These are phyloP conservation scores for Darksidea phi DNA, from an alignment of 495 filamentous ascomycete species.

Conservation along the genomic window DNA sequence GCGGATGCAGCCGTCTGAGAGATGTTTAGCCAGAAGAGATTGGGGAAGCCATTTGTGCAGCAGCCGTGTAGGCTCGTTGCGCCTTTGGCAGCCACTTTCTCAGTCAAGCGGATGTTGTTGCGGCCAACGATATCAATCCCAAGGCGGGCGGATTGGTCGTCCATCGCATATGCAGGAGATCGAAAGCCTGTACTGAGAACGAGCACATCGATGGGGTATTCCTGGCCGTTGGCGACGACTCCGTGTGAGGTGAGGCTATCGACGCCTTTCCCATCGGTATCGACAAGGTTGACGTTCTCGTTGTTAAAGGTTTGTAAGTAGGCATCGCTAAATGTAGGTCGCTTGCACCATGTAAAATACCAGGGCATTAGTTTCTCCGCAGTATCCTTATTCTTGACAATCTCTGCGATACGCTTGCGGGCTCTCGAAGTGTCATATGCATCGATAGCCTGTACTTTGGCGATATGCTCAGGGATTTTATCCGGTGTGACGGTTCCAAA, in stretches of 20 bases:
- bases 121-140: conserved; percentile 26
- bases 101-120: conserved; percentile 5
- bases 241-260: conserved; percentile 25
- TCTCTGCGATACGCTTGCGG: conserved; percentile 7
- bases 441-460: not conserved
- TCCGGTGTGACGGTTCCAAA: not conserved
- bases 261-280: conserved; percentile 27
- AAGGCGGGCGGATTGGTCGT: conserved; percentile 12
- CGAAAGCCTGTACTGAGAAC: conserved; percentile 31
- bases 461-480: not conserved
- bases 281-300: conserved; percentile 25
- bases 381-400: conserved; percentile 28
- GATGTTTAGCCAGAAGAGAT: conserved; percentile 7
- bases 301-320: conserved; percentile 31
- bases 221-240: conserved; percentile 25
- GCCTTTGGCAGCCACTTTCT: conserved; percentile 14
- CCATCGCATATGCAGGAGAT: not conserved
- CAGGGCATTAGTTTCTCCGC: conserved; percentile 27
- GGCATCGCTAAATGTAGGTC: conserved; percentile 33
- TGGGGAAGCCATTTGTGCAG: conserved; percentile 17
- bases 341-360: conserved; percentile 32
- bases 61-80: conserved; percentile 17
- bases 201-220: conserved; percentile 27
- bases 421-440: conserved; percentile 2
- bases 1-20: conserved; percentile 18